Base-by-base conservation (phyloP, 768 basidiomycete species). In the Rhizopogon roseolus region DNA sequence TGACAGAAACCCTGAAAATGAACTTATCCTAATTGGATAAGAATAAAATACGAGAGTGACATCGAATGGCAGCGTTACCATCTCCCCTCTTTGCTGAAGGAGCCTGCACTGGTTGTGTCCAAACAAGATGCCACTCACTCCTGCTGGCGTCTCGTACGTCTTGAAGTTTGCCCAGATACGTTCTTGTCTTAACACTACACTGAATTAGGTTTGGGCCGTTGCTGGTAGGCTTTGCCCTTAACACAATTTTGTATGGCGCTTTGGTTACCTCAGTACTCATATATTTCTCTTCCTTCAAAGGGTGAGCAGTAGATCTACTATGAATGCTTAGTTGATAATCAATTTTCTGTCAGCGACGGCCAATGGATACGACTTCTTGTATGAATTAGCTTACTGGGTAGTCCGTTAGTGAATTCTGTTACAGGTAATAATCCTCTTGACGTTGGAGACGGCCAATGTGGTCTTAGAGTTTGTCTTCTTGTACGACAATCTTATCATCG, bases 191-290 rank as follows among this genome's bases (percentile, higher is more conserved):
- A 45, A 11, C 39, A 28, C 13, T 11, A 19, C n/a, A n/a, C 28
- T 38, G 54, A 22, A 52, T 16, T 56, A 72, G 67, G 29, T 60
- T 67, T 48, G 73, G 73, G 5, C 73, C 73, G 1, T 59, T 70
- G 43, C 65, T 74, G 45, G 53, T 67, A 37, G 73, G 73, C 38
- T 59, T 70, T 32, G 60, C 69, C 40, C 58, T 73, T 44, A 71
- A 74, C 56, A 54, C 66, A 25, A 62, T 70, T 34, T 53, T 75
- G 44, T 72, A 63, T 53, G 73, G 73, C 29, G 62, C 63, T 3
- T 62, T 73, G 57, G 50, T 71, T 32, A 64, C 62, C 38, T 74
- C 75, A 59, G 63, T 64, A 0, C 70, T 66, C 57, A 41, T 72
- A 44, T 66, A 67, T 41, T 65, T 62, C 41, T 64, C 65, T 5